Conservation (phyloP, 768 basidiomycete species). For the Pisolithus albus region DNA sequence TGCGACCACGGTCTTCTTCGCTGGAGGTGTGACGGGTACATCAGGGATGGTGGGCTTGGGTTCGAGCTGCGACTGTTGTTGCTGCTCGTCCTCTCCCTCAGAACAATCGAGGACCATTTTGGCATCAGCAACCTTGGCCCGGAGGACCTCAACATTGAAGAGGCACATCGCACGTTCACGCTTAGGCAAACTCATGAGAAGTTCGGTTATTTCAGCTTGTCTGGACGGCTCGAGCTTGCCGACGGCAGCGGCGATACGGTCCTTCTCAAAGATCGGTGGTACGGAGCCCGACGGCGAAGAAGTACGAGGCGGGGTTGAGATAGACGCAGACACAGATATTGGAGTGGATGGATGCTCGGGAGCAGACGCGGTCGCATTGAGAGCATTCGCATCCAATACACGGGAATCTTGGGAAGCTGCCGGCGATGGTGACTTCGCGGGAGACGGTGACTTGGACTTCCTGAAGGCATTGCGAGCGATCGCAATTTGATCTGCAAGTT, state of each 20-base stretch:
- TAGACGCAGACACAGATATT: conserved; percentile 64
- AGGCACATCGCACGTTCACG: conserved; percentile 87
- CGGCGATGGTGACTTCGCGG: conserved; percentile 46
- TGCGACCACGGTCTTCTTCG: conserved; percentile 43
- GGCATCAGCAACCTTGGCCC: conserved; percentile 74
- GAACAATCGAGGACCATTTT: conserved; percentile 74
- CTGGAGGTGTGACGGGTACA: conserved; percentile 53
- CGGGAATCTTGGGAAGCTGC: conserved; percentile 66
- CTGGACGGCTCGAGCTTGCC: conserved; percentile 53
- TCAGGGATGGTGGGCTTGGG: conserved; percentile 25
- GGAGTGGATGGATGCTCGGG: conserved; percentile 87
- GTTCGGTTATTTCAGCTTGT: conserved; percentile 60
- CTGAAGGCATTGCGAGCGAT: conserved; percentile 31
- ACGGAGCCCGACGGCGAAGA: conserved; percentile 65
- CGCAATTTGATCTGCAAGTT: conserved; percentile 59
- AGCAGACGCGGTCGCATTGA: conserved; percentile 76
- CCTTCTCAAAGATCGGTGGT: conserved; percentile 63
- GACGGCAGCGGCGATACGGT: conserved; percentile 66
- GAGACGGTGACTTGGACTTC: conserved; percentile 32
- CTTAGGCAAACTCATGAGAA: conserved; percentile 82
- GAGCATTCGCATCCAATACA: conserved; percentile 53
- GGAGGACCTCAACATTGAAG: conserved; percentile 77
- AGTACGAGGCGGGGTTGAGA: conserved; percentile 79
- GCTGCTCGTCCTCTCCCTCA: conserved; percentile 45
- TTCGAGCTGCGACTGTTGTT: conserved; percentile 18